Percentiles rank a stretch among this genome's conserved stretches.
Conservation (phyloP, 148 eudicot genomes). For the Chenopodium berlandieri region DNA sequence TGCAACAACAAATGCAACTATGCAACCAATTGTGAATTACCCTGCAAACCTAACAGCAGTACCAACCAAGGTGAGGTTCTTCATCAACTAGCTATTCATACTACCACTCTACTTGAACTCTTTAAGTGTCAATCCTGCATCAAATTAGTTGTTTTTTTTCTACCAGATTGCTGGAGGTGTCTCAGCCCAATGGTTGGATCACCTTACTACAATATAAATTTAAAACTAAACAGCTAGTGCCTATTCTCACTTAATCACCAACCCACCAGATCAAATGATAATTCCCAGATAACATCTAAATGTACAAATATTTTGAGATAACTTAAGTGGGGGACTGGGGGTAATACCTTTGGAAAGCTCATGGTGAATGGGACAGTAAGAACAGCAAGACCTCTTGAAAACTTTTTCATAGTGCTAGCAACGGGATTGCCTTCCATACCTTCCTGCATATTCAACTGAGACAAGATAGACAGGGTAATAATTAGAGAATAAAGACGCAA, state of each 20-base stretch:
- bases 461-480: conserved; percentile 19
- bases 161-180: too few relatives aligned
- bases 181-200: not conserved
- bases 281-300: not conserved
- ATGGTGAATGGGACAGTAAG: conserved; percentile 77
- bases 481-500: not conserved
- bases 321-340: not conserved
- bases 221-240: too few relatives aligned
- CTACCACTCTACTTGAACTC: not conserved
- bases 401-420: conserved; percentile 81
- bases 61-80: not conserved
- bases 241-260: not conserved
- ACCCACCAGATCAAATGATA: not conserved
- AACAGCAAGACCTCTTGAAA: conserved; percentile 77
- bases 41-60: not conserved
- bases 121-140: not conserved
- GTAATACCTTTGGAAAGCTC: conserved; percentile 72
- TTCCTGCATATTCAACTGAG: conserved; percentile 85
- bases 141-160: not conserved
- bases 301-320: not conserved
- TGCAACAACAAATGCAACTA: not conserved
- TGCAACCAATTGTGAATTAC: not conserved
- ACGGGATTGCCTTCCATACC: conserved; percentile 94
- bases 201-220: not conserved
- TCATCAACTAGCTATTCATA: not conserved